Evolutionary conservation across 495 filamentous ascomycete genomes (phyloP).

Genomic region (Pyrenula massariospora): DNA sequence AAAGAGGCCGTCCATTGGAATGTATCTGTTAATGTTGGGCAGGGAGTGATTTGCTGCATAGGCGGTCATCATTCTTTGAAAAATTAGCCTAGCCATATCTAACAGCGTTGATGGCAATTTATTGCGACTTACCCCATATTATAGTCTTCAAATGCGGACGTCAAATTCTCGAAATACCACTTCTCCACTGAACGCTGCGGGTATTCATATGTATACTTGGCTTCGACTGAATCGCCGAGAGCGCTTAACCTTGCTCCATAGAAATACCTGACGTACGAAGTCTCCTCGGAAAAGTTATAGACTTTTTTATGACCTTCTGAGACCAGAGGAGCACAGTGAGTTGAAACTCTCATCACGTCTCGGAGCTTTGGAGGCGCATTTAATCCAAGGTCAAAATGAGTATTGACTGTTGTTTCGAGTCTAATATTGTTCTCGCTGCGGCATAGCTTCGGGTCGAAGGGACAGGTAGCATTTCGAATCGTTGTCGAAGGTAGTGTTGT

Average conservation of each 20-base stretch:
- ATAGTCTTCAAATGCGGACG: neutral
- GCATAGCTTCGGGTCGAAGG: conserved; percentile 6
- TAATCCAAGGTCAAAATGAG: conserved; percentile 6
- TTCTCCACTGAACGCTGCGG: neutral
- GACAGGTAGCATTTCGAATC: neutral
- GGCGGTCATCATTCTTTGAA: neutral
- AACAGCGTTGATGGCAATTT: neutral
- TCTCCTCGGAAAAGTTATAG: neutral
- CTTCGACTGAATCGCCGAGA: neutral
- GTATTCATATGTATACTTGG: neutral
- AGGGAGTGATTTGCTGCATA: neutral
- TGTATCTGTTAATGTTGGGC: neutral
- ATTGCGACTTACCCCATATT: neutral
- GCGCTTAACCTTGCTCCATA: neutral
- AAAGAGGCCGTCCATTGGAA: neutral
- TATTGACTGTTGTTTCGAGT: conserved; percentile 8
- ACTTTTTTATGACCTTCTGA: neutral
- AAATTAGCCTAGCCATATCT: neutral
- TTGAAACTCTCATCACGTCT: conserved; percentile 1
- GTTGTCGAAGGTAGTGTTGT: neutral
- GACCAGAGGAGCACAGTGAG: neutral
- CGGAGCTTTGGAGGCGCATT: conserved; percentile 4
- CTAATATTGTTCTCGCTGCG: conserved; percentile 1
- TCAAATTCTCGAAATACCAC: neutral
- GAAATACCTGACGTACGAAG: neutral